Evolutionary conservation across 2,329 filamentous ascomycete species (phyloP).

Genomic region (Colletotrichum chrysophilum): DNA sequence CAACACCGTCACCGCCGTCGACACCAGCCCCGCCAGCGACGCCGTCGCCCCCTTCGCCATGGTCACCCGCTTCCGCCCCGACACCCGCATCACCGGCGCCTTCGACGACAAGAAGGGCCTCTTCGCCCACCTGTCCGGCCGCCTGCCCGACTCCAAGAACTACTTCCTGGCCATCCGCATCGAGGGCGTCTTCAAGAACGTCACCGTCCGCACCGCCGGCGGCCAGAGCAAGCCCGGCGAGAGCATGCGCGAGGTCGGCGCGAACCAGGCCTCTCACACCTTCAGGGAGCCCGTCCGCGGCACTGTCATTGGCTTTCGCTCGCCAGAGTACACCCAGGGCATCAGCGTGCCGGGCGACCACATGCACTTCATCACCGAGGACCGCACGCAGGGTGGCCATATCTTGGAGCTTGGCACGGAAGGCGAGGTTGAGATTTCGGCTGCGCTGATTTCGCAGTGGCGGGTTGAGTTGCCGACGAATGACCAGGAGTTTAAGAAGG

Average conservation of each 20-base stretch:
- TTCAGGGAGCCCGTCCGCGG: slow-evolving; percentile 30
- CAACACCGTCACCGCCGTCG: slow-evolving; percentile 30
- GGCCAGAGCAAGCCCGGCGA: slow-evolving; percentile 32
- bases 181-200: slow-evolving; percentile 30
- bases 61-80: slow-evolving; percentile 35
- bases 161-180: slow-evolving; percentile 34
- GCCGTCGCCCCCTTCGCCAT: slow-evolving; percentile 37
- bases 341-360: slow-evolving; percentile 39
- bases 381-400: slow-evolving; percentile 34
- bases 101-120: slow-evolving; percentile 33
- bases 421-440: slow-evolving; percentile 32
- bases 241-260: slow-evolving; percentile 31
- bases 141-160: slow-evolving; percentile 31
- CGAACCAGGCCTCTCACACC: slow-evolving; percentile 31
- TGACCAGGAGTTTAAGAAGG: slow-evolving; percentile 36
- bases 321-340: slow-evolving; percentile 35
- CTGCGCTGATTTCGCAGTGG: slow-evolving; percentile 31
- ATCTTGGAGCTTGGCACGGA: slow-evolving; percentile 34
- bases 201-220: slow-evolving; percentile 35
- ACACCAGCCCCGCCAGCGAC: slow-evolving; percentile 18
- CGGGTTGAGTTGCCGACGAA: slow-evolving; percentile 35
- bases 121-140: slow-evolving; percentile 17
- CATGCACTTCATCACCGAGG: slow-evolving; percentile 37
- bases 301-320: slow-evolving; percentile 35
- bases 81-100: slow-evolving; percentile 13